phyloP scores from a whole-genome alignment of 768 basidiomycete species.

The Dendrothele bispora region DNA sequence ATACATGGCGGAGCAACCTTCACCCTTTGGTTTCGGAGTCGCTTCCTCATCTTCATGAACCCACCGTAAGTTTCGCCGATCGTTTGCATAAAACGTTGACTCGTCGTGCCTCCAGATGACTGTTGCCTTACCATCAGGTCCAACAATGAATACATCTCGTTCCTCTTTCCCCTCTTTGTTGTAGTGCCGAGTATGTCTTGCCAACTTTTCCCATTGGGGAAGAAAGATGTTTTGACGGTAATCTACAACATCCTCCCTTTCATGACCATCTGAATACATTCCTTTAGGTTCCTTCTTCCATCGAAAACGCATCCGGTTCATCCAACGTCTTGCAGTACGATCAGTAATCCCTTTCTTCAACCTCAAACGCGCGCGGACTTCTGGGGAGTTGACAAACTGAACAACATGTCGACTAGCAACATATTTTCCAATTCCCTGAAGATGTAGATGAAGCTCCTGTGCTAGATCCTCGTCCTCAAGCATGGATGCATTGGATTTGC shows the following conservation, averaged over 20 bases:
- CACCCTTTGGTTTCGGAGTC: conserved; percentile 29
- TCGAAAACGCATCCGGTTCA: conserved; percentile 21
- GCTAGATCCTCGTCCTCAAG: conserved; percentile 16
- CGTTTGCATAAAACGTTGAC: conserved; percentile 35
- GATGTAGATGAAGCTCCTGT: conserved; percentile 11
- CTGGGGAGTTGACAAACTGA: conserved; percentile 6
- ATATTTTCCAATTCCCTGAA: conserved; percentile 21
- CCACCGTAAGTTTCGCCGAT: conserved; percentile 22
- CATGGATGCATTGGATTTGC: too few species aligned
- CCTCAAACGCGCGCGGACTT: conserved; percentile 11
- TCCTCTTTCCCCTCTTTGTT: conserved; percentile 15
- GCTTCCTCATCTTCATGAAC: conserved; percentile 14
- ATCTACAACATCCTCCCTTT: too few species aligned
- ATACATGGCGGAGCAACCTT: conserved; percentile 32
- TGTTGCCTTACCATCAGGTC: neutral
- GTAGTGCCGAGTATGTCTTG: too few species aligned
- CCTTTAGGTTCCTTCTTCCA: too few species aligned
- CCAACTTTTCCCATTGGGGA: too few species aligned
- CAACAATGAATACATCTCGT: neutral
- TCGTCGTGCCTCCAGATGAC: conserved; percentile 28
- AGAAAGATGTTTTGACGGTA: too few species aligned
- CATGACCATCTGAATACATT: too few species aligned
- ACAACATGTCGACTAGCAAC: conserved; percentile 20
- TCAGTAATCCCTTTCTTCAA: too few species aligned
- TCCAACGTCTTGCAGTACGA: conserved; percentile 22